phyloP scores from a whole-genome alignment of 495 filamentous ascomycete genomes.

The Penicillium cosmopolitanum region DNA sequence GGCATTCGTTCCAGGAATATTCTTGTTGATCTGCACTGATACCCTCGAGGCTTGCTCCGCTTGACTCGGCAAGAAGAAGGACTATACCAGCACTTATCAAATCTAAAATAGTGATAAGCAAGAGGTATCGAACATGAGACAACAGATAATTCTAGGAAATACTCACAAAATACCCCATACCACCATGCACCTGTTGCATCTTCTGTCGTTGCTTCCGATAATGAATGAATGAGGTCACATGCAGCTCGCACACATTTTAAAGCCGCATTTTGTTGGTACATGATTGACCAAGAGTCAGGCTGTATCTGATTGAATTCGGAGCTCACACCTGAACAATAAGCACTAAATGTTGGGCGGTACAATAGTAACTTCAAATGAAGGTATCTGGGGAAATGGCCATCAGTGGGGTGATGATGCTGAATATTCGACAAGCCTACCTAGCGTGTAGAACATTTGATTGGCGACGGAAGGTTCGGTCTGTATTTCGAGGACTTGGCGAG shows the following conservation, averaged over 20 bases:
- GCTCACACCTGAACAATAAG: not conserved
- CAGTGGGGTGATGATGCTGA: not conserved
- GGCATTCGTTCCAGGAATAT: slow-evolving; percentile 10
- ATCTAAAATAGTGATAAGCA: not conserved
- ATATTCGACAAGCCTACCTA: slow-evolving; percentile 1
- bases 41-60: not conserved
- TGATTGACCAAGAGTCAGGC: slow-evolving; percentile 8
- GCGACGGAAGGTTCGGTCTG: slow-evolving; percentile 1
- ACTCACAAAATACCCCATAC: slow-evolving; percentile 24
- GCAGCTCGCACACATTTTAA: slow-evolving; percentile 17
- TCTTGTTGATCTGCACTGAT: slow-evolving; percentile 1
- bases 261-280: slow-evolving; percentile 15
- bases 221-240: slow-evolving; percentile 13
- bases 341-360: not conserved
- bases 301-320: not conserved
- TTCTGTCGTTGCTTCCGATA: slow-evolving; percentile 6
- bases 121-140: not conserved
- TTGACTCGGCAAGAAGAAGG: not conserved
- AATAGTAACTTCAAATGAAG: not conserved
- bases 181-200: slow-evolving; percentile 21
- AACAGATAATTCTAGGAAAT: not conserved
- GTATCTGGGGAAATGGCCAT: not conserved
- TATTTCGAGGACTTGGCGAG: not conserved
- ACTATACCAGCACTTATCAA: not conserved
- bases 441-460: slow-evolving; percentile 21